A percentile compares a stretch with the other conserved stretches of the same genome.
Conservation (phyloP, 1,284 basidiomycete genomes). For the Ganoderma lucidum region DNA sequence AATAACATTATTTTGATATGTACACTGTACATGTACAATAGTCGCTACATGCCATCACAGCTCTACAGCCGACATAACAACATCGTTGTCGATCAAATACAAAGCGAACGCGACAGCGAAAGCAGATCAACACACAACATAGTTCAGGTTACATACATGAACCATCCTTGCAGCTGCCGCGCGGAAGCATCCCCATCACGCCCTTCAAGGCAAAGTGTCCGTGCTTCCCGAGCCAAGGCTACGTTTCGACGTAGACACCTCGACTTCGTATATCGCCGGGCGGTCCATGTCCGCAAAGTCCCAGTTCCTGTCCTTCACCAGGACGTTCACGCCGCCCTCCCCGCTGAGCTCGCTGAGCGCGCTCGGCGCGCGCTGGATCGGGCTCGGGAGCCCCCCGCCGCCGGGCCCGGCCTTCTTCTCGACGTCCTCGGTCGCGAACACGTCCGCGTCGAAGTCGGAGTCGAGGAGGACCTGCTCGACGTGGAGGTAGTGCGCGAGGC, state of each 20-base stretch:
- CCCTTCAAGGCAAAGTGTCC: background rate
- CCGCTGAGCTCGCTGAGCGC: conserved; percentile 24
- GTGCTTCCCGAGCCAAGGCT: conserved; percentile 1
- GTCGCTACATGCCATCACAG: background rate
- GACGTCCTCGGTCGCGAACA: conserved; percentile 47
- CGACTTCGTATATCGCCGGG: conserved; percentile 38
- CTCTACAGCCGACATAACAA: background rate
- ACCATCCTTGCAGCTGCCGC: background rate
- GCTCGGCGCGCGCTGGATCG: conserved; percentile 23
- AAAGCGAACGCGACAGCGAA: conserved; percentile 1
- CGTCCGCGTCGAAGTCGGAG: conserved; percentile 53
- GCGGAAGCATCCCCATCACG: background rate
- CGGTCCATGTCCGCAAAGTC: conserved; percentile 33
- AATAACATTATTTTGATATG: background rate
- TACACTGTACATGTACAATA: background rate
- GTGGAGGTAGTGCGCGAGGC: conserved; percentile 56
- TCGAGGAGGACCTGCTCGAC: conserved; percentile 52
- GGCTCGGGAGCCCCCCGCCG: conserved; percentile 34
- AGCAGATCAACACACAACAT: background rate
- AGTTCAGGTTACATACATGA: too few relatives aligned
- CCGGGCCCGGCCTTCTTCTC: conserved; percentile 16
- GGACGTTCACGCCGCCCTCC: conserved; percentile 23
- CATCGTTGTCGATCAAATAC: background rate
- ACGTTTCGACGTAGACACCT: conserved; percentile 24
- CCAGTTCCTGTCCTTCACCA: conserved; percentile 38